Conservation (phyloP, 352 stramenopile species). For the Phytophthora gonapodyides region DNA sequence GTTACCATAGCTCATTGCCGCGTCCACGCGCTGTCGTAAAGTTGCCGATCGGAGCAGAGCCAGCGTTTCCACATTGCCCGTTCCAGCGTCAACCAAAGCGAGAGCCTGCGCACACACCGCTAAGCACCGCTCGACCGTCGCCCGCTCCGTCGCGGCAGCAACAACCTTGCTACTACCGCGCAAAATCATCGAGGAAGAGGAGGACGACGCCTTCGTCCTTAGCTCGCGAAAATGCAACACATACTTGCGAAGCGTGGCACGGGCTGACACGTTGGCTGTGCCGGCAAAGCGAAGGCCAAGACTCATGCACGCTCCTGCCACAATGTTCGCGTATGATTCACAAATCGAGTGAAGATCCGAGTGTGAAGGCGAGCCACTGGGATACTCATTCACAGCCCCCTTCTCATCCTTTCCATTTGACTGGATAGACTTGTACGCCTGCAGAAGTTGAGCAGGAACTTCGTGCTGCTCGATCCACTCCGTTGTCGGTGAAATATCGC, state of each 20-base stretch:
- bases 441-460: slow-evolving; percentile 57
- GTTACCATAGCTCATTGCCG: slow-evolving; percentile 93
- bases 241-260: slow-evolving; percentile 63
- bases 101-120: slow-evolving; percentile 91
- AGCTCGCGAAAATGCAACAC: slow-evolving; percentile 83
- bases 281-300: slow-evolving; percentile 96
- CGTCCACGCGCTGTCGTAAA: slow-evolving; percentile 75
- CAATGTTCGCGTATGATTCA: slow-evolving; percentile 95
- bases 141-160: slow-evolving; percentile 70
- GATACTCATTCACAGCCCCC: slow-evolving; percentile 15
- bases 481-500: slow-evolving; percentile 85
- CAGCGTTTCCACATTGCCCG: slow-evolving; percentile 94
- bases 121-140: slow-evolving; percentile 95
- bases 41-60: slow-evolving; percentile 90
- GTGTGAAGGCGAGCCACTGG: slow-evolving; percentile 32
- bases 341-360: slow-evolving; percentile 91
- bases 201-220: slow-evolving; percentile 44
- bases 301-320: slow-evolving; percentile 95
- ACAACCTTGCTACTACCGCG: slow-evolving; percentile 50
- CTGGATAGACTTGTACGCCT: slow-evolving; percentile 50
- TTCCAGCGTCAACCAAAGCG: slow-evolving; percentile 96
- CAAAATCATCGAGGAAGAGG: slow-evolving; percentile 35
- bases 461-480: slow-evolving; percentile 91
- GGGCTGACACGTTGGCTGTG: slow-evolving; percentile 64
- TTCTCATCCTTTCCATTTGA: not conserved